Conservation (phyloP, 805 yeast genomes). For the Sugiyamaella boreocaroliniensis region DNA sequence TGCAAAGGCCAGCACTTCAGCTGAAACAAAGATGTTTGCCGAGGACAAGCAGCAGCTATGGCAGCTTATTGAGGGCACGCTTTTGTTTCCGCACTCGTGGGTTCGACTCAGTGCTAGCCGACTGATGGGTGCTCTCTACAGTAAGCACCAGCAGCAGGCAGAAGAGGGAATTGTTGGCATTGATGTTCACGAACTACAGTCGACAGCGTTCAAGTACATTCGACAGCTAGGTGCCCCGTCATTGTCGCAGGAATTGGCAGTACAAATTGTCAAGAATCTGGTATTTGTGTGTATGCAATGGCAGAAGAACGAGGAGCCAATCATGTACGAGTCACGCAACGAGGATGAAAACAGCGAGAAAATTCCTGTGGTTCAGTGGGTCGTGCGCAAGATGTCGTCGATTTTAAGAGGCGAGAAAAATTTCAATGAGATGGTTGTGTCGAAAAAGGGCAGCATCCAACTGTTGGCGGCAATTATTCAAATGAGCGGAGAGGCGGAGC, state of each 20-base stretch:
- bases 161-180: constrained; percentile 27
- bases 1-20: constrained; percentile 25
- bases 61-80: constrained; percentile 44
- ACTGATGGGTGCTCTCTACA: constrained; percentile 47
- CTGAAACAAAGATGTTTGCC: constrained; percentile 27
- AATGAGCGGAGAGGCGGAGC: constrained; percentile 38
- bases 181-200: constrained; percentile 49
- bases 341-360: constrained; percentile 16
- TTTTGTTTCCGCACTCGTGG: constrained; percentile 90
- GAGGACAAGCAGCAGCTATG: constrained; percentile 39
- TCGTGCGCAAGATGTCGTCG: constrained; percentile 53
- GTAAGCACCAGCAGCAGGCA: constrained; percentile 30
- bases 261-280: constrained; percentile 60
- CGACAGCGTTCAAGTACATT: constrained; percentile 51
- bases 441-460: constrained; percentile 67
- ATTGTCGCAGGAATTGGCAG: constrained; percentile 55
- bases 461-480: constrained; percentile 59
- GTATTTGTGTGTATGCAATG: constrained; percentile 55
- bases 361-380: constrained; percentile 43
- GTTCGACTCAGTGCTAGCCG: constrained; percentile 64
- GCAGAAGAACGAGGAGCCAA: constrained; percentile 38
- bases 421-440: constrained; percentile 44
- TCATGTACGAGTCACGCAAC: constrained; percentile 20
- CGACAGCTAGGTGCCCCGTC: constrained; percentile 81
- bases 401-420: constrained; percentile 61